These are phyloP conservation scores for Alternaria hordeiaustralica DNA, from an alignment of 2,329 filamentous ascomycete species.

Conservation along the genomic window DNA sequence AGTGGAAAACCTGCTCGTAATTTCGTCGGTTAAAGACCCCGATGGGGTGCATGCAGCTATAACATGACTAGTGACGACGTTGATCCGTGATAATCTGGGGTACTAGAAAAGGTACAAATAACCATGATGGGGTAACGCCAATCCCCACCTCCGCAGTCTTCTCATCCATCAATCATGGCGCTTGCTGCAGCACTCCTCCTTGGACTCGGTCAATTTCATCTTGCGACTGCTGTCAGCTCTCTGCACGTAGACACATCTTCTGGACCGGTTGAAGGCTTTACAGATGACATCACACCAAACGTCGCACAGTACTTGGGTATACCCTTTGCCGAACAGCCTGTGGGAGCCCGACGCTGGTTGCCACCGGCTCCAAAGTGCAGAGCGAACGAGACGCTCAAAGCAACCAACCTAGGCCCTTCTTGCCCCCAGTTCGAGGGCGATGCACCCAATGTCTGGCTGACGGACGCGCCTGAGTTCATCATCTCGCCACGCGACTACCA, in stretches of 20 bases:
- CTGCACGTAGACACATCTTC: conserved; percentile 35
- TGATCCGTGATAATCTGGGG: background rate
- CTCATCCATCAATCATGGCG: background rate
- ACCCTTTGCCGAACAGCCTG: conserved; percentile 47
- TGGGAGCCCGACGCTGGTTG: conserved; percentile 42
- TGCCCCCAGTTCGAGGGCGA: conserved; percentile 36
- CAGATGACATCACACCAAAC: conserved; percentile 43
- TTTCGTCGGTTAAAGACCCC: background rate
- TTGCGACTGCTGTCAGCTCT: conserved; percentile 19
- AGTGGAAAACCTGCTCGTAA: background rate
- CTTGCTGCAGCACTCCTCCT: conserved; percentile 3
- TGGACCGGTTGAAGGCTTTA: conserved; percentile 40
- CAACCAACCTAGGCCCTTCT: conserved; percentile 34
- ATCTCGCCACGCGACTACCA: conserved; percentile 25
- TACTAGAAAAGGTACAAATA: background rate
- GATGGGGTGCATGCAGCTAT: background rate
- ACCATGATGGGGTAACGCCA: background rate
- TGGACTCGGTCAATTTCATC: conserved; percentile 7
- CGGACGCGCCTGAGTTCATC: conserved; percentile 34
- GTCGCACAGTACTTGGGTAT: conserved; percentile 50
- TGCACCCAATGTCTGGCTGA: conserved; percentile 26
- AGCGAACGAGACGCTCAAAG: conserved; percentile 29
- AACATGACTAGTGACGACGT: background rate
- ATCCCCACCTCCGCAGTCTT: background rate
- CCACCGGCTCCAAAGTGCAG: conserved; percentile 33